Evolutionary conservation across 805 yeast genomes (phyloP).

Genomic region (Candida chauliodis): DNA sequence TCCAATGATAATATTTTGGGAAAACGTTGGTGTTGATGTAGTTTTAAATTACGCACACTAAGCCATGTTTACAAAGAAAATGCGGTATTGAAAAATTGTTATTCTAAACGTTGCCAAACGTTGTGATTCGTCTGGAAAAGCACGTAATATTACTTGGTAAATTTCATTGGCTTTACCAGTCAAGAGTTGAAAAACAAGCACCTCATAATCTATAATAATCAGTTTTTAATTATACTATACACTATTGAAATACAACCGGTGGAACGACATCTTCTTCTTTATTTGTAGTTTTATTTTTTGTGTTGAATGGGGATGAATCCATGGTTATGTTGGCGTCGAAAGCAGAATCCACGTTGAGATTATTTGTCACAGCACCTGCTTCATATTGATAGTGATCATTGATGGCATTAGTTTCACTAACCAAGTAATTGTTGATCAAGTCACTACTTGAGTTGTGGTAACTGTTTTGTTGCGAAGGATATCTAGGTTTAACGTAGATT

Average conservation of each 20-base stretch:
- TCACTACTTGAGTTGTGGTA: conserved; percentile 26
- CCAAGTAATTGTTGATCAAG: conserved; percentile 14
- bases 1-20: no score
- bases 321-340: conserved; percentile 5
- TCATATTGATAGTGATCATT: conserved; percentile 30
- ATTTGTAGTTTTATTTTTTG: conserved; percentile 2
- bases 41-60: no score
- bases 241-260: conserved; percentile 5
- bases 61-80: no score
- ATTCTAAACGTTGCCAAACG: no score
- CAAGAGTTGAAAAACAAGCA: no score
- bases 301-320: conserved; percentile 4
- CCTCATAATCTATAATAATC: no score
- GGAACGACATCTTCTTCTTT: conserved; percentile 2
- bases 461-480: conserved; percentile 4
- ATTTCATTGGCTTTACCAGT: no score
- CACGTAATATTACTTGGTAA: no score
- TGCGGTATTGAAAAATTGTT: no score
- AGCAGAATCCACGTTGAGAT: neutral
- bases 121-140: no score
- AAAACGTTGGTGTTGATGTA: no score
- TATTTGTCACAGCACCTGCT: conserved; percentile 4
- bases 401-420: conserved; percentile 19
- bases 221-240: neutral
- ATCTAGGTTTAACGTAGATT: conserved; percentile 10